phyloP scores from a whole-genome alignment of 805 yeast species.

The Candida orba region DNA sequence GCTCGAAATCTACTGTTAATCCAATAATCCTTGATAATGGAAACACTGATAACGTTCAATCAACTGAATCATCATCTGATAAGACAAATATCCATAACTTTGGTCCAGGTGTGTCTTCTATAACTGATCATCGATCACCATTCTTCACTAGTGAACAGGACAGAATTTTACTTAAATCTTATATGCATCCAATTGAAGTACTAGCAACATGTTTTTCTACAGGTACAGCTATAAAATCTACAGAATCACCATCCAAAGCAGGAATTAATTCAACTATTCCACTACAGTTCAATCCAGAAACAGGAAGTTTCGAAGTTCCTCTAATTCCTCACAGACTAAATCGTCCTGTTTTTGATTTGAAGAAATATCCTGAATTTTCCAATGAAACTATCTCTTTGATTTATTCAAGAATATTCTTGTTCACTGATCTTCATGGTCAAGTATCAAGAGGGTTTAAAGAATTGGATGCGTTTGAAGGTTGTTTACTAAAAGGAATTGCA shows the following conservation, averaged over 20 bases:
- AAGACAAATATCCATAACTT: no score
- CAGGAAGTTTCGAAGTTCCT: conserved; percentile 1
- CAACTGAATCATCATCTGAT: no score
- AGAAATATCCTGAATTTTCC: conserved; percentile 10
- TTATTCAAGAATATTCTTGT: conserved; percentile 11
- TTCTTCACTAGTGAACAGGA: no score
- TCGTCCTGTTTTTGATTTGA: conserved; percentile 8
- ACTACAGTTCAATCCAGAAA: not conserved
- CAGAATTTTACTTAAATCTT: not conserved
- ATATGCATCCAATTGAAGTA: conserved; percentile 8
- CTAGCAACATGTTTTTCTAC: not conserved
- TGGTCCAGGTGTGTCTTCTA: no score
- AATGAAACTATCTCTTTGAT: conserved; percentile 14
- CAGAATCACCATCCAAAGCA: not conserved
- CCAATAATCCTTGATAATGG: not conserved
- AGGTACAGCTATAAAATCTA: not conserved
- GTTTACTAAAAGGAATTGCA: conserved; percentile 13
- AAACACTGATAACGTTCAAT: no score
- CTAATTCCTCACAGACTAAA: conserved; percentile 9
- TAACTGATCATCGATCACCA: no score
- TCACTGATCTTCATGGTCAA: conserved; percentile 5
- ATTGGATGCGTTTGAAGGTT: conserved; percentile 8
- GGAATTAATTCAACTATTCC: not conserved
- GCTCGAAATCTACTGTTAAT: no score
- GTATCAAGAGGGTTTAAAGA: not conserved